A percentile compares a stretch with the other conserved stretches of the same genome.
Evolutionary conservation across 306 rosid genomes (phyloP).

Genomic region (Mimosa pudica): DNA sequence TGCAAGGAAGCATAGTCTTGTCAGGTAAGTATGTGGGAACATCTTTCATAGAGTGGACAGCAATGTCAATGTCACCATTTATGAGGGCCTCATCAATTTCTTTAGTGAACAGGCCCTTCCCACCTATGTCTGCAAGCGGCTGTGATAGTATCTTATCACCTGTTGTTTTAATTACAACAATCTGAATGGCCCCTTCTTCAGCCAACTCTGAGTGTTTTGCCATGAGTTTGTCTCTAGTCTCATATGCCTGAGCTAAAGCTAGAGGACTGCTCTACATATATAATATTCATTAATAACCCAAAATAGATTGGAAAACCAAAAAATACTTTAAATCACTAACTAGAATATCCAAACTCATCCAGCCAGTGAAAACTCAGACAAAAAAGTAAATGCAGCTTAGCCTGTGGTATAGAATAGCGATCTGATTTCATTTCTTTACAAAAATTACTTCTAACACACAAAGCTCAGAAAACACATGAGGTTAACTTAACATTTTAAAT

Average conservation of each 20-base stretch:
- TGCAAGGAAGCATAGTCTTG: constrained; percentile 80
- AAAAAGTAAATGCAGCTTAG: not conserved
- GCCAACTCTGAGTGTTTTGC: constrained; percentile 74
- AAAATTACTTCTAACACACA: not conserved
- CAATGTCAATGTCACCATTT: constrained; percentile 74
- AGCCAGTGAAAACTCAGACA: not conserved
- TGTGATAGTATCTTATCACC: constrained; percentile 85
- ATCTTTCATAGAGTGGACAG: constrained; percentile 95
- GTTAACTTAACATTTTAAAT: not conserved
- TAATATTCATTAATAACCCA: constrained; percentile 34
- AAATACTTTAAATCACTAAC: not conserved
- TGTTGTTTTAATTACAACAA: constrained; percentile 78
- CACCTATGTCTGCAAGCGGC: constrained; percentile 90
- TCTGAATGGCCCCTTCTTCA: constrained; percentile 88
- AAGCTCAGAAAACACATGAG: not conserved
- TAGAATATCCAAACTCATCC: not conserved
- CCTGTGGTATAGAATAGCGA: not conserved
- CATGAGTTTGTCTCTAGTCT: constrained; percentile 84
- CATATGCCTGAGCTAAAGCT: constrained; percentile 90
- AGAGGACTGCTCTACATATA: constrained; percentile 82
- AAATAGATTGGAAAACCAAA: not conserved
- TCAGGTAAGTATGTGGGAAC: constrained; percentile 87
- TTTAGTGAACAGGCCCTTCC: constrained; percentile 92
- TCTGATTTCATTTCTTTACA: not conserved
- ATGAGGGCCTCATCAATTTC: constrained; percentile 91